phyloP scores from a whole-genome alignment of 2,329 filamentous ascomycete genomes.

The Sporothrix brasiliensis region DNA sequence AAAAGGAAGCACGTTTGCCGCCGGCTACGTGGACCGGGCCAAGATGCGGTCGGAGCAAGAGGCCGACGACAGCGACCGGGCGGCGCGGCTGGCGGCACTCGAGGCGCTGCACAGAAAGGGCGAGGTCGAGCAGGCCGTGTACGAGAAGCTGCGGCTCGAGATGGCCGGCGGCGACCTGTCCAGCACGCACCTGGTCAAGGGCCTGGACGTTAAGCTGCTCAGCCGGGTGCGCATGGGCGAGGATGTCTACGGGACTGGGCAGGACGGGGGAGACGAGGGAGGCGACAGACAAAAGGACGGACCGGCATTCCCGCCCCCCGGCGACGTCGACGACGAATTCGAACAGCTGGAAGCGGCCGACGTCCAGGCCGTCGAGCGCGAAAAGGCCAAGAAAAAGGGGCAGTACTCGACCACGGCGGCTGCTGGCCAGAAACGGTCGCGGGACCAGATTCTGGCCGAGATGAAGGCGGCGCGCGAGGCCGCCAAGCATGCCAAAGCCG shows the following conservation, averaged over 20 bases:
- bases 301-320: conserved; percentile 28
- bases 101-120: conserved; percentile 81
- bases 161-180: conserved; percentile 80
- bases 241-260: conserved; percentile 58
- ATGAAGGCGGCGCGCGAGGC: conserved; percentile 65
- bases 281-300: conserved; percentile 36
- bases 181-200: conserved; percentile 88
- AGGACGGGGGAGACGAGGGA: conserved; percentile 49
- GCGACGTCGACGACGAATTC: conserved; percentile 67
- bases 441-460: conserved; percentile 69
- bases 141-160: conserved; percentile 72
- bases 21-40: conserved; percentile 83
- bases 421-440: conserved; percentile 63
- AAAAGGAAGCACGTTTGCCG: conserved; percentile 76
- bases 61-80: conserved; percentile 55
- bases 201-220: conserved; percentile 81
- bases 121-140: conserved; percentile 78
- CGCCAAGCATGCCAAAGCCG: conserved; percentile 60
- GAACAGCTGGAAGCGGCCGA: conserved; percentile 60
- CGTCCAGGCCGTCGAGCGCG: conserved; percentile 56
- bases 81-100: conserved; percentile 71
- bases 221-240: conserved; percentile 70
- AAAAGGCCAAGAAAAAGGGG: conserved; percentile 62
- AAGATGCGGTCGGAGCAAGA: conserved; percentile 53
- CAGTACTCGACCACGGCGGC: conserved; percentile 59